These are phyloP conservation scores for Immersiella caudata DNA, from an alignment of 495 filamentous ascomycete species.

Conservation along the genomic window DNA sequence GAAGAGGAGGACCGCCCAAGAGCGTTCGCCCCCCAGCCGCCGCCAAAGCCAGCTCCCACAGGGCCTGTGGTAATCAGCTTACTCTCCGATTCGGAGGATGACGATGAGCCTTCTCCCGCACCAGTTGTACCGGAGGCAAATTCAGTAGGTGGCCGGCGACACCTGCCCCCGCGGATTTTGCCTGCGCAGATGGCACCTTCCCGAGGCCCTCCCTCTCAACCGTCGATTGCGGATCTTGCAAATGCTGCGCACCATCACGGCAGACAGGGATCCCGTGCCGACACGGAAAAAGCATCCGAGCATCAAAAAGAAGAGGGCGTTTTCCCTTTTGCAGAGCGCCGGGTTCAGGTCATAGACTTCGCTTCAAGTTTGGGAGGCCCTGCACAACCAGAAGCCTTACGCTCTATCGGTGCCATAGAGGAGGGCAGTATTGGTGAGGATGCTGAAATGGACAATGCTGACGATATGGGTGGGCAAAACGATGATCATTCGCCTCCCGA, in stretches of 20 bases:
- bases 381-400: background rate
- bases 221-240: background rate
- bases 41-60: slow-evolving; percentile 12
- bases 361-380: slow-evolving; percentile 1
- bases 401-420: background rate
- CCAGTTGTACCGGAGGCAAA: slow-evolving; percentile 14
- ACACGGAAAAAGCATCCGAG: background rate
- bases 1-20: slow-evolving; percentile 29
- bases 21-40: background rate
- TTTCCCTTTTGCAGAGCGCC: background rate
- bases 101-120: slow-evolving; percentile 30
- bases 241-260: background rate
- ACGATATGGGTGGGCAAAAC: background rate
- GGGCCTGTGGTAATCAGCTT: slow-evolving; percentile 41
- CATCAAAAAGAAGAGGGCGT: background rate
- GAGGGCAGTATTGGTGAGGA: too few species aligned
- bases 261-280: background rate
- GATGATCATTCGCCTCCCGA: background rate
- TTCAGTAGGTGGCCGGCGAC: background rate
- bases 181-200: too few species aligned
- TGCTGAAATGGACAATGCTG: background rate
- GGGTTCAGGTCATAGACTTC: slow-evolving; percentile 26
- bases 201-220: background rate
- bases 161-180: background rate
- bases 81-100: slow-evolving; percentile 46